phyloP scores from a whole-genome alignment of 225 moss, liverwort and hornwort species.

The Asterella californica region DNA sequence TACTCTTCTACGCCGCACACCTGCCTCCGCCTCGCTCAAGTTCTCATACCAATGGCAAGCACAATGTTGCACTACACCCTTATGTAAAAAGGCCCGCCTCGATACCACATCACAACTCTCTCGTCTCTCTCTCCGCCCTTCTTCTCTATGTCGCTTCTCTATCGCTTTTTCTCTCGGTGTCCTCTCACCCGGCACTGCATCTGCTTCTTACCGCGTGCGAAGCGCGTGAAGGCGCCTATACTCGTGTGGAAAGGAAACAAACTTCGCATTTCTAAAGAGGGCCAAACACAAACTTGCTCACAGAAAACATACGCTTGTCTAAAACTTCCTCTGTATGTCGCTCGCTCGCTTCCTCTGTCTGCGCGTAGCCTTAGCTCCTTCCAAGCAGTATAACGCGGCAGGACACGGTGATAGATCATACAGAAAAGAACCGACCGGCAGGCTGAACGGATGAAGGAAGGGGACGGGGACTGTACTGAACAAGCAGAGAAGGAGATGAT shows the following conservation, averaged over 20 bases:
- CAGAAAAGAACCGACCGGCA: background rate
- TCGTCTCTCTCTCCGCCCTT: background rate
- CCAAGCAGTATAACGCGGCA: background rate
- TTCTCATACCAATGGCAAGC: background rate
- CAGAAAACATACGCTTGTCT: background rate
- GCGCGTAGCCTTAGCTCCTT: background rate
- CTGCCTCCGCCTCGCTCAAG: background rate
- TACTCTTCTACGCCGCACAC: background rate
- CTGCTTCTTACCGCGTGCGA: constrained; percentile 18
- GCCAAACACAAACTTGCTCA: background rate
- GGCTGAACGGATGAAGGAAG: background rate
- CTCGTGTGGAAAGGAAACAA: background rate
- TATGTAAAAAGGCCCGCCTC: background rate
- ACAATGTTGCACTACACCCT: constrained; percentile 1
- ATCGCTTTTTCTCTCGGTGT: background rate
- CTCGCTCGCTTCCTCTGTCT: background rate
- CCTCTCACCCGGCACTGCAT: background rate
- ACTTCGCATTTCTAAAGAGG: background rate
- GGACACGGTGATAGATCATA: background rate
- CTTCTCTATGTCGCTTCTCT: background rate
- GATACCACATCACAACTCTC: too few relatives aligned
- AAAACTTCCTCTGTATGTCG: background rate
- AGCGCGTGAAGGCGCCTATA: constrained; percentile 5
- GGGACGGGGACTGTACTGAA: too few relatives aligned
- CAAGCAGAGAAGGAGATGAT: background rate